A percentile compares a stretch with the other conserved stretches of the same genome.
These are phyloP conservation scores for Ophiostoma ips DNA, from an alignment of 2,329 filamentous ascomycete genomes.

Conservation along the genomic window DNA sequence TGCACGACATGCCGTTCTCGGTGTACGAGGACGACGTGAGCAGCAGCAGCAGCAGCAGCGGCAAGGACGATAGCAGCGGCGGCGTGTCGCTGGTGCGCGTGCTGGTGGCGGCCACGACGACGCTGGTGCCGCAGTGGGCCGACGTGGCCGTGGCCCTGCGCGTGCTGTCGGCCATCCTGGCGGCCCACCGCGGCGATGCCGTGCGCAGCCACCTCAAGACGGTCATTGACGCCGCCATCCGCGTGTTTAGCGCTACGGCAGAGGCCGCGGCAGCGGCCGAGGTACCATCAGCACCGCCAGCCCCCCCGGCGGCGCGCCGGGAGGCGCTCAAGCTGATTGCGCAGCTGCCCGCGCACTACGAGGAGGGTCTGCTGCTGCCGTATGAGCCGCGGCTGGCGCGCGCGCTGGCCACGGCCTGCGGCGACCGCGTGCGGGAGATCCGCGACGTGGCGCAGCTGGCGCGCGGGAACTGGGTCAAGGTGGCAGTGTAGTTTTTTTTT, in stretches of 20 bases:
- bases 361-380: conserved; percentile 31
- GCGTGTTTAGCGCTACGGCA: conserved; percentile 24
- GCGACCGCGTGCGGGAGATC: conserved; percentile 38
- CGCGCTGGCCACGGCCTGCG: conserved; percentile 36
- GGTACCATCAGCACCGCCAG: no score
- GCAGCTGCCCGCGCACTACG: conserved; percentile 33
- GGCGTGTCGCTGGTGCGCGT: conserved; percentile 31
- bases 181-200: conserved; percentile 28
- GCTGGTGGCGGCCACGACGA: conserved; percentile 32
- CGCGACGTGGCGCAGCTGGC: conserved; percentile 35
- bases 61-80: conserved; percentile 18
- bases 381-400: conserved; percentile 31
- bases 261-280: no score
- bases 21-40: conserved; percentile 38
- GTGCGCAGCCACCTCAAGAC: conserved; percentile 35
- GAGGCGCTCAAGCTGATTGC: conserved; percentile 34
- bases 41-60: conserved; percentile 16
- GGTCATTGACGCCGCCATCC: conserved; percentile 31
- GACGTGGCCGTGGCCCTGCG: conserved; percentile 35
- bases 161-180: conserved; percentile 34
- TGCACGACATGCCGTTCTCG: conserved; percentile 34
- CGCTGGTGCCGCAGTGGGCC: conserved; percentile 22
- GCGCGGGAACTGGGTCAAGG: conserved; percentile 32
- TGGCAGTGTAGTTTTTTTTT: conserved; percentile 15
- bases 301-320: conserved; percentile 26